Conservation (phyloP, 805 yeast species). For the Cyberlindnera galapagoensis region DNA sequence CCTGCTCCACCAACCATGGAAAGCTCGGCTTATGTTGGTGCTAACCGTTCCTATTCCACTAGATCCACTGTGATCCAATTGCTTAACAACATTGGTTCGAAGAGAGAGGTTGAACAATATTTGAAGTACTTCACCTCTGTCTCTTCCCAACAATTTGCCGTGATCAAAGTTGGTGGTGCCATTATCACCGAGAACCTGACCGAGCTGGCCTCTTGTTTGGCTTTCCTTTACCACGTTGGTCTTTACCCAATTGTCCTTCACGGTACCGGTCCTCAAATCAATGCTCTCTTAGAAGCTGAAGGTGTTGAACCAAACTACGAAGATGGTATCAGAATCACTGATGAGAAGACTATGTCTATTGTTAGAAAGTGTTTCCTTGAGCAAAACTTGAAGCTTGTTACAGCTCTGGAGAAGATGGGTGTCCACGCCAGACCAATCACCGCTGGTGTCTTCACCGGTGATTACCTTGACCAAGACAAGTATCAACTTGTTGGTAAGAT, state of each 20-base stretch:
- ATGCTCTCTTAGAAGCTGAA: conserved; percentile 84
- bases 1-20: conserved; percentile 10
- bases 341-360: conserved; percentile 89
- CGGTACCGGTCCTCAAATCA: conserved; percentile 99
- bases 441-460: conserved; percentile 94
- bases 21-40: conserved; percentile 4
- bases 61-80: conserved; percentile 94
- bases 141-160: conserved; percentile 94
- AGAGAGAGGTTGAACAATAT: conserved; percentile 97
- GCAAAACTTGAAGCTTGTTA: conserved; percentile 90
- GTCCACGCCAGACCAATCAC: conserved; percentile 98
- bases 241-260: conserved; percentile 94
- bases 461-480: conserved; percentile 82
- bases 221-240: conserved; percentile 95
- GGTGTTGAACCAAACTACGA: conserved; percentile 94
- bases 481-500: conserved; percentile 92
- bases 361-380: conserved; percentile 93
- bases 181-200: conserved; percentile 92
- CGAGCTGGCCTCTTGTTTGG: conserved; percentile 91
- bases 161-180: conserved; percentile 98
- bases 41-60: conserved; percentile 45
- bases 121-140: conserved; percentile 95
- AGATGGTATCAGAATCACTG: conserved; percentile 96
- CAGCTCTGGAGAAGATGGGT: conserved; percentile 93
- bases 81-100: conserved; percentile 92